Conservation (phyloP, 2,329 filamentous ascomycete species). For the Lasiodiplodia citricola region DNA sequence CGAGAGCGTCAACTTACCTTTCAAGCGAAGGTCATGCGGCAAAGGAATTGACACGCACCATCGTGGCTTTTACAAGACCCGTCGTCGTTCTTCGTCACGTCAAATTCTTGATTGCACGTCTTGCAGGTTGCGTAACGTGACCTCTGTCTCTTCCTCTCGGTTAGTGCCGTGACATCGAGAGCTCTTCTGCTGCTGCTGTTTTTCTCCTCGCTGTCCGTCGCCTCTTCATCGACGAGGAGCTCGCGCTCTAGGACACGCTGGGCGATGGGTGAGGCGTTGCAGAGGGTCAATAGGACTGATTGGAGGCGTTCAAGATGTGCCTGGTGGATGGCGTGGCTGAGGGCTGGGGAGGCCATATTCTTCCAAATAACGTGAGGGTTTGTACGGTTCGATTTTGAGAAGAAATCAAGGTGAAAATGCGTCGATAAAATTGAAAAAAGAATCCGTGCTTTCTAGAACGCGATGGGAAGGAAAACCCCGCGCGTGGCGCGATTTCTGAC, state of each 20-base stretch:
- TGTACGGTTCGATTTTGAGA: too few species aligned
- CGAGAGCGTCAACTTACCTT: neutral
- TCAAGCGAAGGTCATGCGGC: neutral
- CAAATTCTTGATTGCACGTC: neutral
- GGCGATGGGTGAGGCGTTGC: neutral
- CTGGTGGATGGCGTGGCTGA: neutral
- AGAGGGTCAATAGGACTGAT: neutral
- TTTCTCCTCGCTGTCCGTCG: neutral
- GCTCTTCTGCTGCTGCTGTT: neutral
- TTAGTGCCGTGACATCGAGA: neutral
- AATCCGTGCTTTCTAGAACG: too few species aligned
- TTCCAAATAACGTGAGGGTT: too few species aligned
- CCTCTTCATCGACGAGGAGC: neutral
- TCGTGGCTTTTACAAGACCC: neutral
- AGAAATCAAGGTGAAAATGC: too few species aligned
- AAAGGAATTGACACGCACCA: neutral
- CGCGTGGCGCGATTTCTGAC: too few species aligned
- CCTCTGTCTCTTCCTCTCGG: neutral
- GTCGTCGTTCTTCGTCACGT: neutral
- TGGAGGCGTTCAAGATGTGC: neutral
- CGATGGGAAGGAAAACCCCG: too few species aligned
- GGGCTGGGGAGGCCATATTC: neutral
- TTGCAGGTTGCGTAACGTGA: neutral
- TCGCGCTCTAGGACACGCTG: neutral
- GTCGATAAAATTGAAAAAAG: too few species aligned